Percentiles rank a stretch among this genome's conserved stretches.
These are phyloP conservation scores for Wickerhamiella occidentalis DNA, from an alignment of 805 yeast species.

Conservation along the genomic window DNA sequence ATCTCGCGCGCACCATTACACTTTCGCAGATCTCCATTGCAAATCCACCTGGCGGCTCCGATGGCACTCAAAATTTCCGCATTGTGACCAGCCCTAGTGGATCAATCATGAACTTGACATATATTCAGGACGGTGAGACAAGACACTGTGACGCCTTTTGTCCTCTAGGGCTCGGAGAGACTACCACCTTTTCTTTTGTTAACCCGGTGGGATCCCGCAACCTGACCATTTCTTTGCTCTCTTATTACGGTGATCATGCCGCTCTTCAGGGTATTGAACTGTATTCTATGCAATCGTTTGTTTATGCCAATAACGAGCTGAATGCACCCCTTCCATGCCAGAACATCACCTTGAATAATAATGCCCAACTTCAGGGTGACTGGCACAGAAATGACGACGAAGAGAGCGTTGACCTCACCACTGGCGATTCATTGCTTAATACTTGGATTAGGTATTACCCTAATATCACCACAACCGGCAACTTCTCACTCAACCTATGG, in stretches of 20 bases:
- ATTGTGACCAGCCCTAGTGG: conserved; percentile 64
- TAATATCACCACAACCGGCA: conserved; percentile 58
- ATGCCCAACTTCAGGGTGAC: conserved; percentile 28
- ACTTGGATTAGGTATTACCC: conserved; percentile 47
- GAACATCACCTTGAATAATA: conserved; percentile 23
- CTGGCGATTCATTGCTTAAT: conserved; percentile 24
- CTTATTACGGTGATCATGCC: conserved; percentile 57
- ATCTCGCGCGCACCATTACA: conserved; percentile 26
- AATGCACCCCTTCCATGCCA: conserved; percentile 55
- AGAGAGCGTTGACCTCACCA: conserved; percentile 24
- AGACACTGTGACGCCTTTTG: conserved; percentile 79
- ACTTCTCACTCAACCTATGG: conserved; percentile 55
- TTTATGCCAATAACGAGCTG: conserved; percentile 62
- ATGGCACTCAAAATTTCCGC: conserved; percentile 48
- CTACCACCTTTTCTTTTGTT: conserved; percentile 73
- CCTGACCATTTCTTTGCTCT: conserved; percentile 51
- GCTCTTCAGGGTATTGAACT: conserved; percentile 64
- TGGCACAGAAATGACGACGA: conserved; percentile 20
- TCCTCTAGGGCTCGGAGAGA: conserved; percentile 48
- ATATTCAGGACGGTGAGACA: conserved; percentile 60
- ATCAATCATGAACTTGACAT: conserved; percentile 86
- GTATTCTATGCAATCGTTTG: conserved; percentile 42
- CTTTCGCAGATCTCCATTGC: conserved; percentile 64
- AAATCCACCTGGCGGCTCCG: conserved; percentile 24
- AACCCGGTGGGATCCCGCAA: conserved; percentile 49